phyloP scores from a whole-genome alignment of 495 filamentous ascomycete species.

The Lichenothelia convexa region DNA sequence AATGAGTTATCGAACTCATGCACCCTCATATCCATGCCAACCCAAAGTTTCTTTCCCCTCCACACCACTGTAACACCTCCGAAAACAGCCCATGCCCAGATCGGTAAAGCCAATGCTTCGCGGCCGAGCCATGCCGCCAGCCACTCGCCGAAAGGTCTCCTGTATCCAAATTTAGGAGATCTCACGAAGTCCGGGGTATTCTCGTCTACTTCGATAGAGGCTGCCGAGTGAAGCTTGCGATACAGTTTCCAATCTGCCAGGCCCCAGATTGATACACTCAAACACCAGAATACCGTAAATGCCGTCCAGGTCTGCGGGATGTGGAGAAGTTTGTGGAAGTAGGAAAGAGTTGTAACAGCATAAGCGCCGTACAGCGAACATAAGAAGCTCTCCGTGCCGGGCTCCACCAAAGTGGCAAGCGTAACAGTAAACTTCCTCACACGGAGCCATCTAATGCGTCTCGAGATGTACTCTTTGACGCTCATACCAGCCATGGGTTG shows the following conservation, averaged over 20 bases:
- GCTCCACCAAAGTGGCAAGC: constrained; percentile 81
- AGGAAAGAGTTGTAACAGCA: constrained; percentile 55
- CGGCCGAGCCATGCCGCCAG: constrained; percentile 68
- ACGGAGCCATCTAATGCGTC: constrained; percentile 77
- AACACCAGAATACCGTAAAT: constrained; percentile 46
- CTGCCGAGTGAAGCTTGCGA: constrained; percentile 48
- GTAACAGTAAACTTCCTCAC: constrained; percentile 90
- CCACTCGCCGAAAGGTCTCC: constrained; percentile 46
- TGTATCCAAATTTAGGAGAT: constrained; percentile 17
- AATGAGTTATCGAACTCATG: constrained; percentile 26
- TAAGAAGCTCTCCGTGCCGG: constrained; percentile 75
- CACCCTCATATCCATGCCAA: constrained; percentile 72
- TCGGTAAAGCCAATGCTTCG: constrained; percentile 63
- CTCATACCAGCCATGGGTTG: constrained; percentile 77
- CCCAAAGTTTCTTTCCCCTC: constrained; percentile 67
- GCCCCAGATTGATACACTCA: constrained; percentile 52
- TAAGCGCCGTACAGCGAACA: constrained; percentile 67
- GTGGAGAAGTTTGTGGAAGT: constrained; percentile 32
- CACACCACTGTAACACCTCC: constrained; percentile 71
- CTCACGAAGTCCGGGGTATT: constrained; percentile 56
- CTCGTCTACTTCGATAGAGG: constrained; percentile 50
- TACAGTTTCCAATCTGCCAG: constrained; percentile 55
- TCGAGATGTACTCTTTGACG: constrained; percentile 59
- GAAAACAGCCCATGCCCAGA: constrained; percentile 74
- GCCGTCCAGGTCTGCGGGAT: constrained; percentile 49